These are phyloP conservation scores for Plantago coronopus DNA, from an alignment of 305 asterid species.

Conservation along the genomic window DNA sequence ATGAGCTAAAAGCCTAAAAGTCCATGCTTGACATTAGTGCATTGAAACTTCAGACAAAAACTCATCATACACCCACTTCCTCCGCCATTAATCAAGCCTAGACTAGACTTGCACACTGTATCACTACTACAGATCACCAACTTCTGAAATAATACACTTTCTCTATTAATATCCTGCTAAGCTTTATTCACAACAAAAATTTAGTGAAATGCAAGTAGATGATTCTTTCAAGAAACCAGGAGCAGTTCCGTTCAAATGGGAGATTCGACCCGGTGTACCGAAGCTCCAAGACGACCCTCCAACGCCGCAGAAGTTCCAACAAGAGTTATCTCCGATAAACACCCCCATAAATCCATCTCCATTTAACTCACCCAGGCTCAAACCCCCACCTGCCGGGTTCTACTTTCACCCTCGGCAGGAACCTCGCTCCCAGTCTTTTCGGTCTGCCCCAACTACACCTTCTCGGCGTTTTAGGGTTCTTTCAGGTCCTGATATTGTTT, in stretches of 20 bases:
- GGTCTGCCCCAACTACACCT: constrained; percentile 27
- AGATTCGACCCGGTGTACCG: constrained; percentile 85
- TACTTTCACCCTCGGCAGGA: constrained; percentile 27
- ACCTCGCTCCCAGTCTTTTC: constrained; percentile 37
- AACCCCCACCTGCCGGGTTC: constrained; percentile 61
- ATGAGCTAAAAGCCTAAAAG: not conserved
- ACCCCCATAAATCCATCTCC: constrained; percentile 17
- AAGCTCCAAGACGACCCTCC: constrained; percentile 32
- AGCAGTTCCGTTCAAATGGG: constrained; percentile 83
- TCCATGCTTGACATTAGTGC: constrained; percentile 13
- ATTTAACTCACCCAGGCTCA: constrained; percentile 36
- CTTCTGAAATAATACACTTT: not conserved
- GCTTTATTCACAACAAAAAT: not conserved
- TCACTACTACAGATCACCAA: not conserved
- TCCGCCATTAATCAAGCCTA: constrained; percentile 37
- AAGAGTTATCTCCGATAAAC: not conserved
- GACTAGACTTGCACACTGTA: constrained; percentile 1
- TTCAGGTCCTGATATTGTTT: constrained; percentile 35
- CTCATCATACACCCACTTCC: constrained; percentile 30
- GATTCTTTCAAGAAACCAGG: constrained; percentile 69
- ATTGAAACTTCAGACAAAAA: not conserved
- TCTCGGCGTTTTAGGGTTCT: constrained; percentile 29
- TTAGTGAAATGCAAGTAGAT: constrained; percentile 29
- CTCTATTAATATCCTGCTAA: constrained; percentile 18
- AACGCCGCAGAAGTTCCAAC: not conserved